Evolutionary conservation across 176 grass and related monocot species (phyloP).

Genomic region (Zoysia japonica): DNA sequence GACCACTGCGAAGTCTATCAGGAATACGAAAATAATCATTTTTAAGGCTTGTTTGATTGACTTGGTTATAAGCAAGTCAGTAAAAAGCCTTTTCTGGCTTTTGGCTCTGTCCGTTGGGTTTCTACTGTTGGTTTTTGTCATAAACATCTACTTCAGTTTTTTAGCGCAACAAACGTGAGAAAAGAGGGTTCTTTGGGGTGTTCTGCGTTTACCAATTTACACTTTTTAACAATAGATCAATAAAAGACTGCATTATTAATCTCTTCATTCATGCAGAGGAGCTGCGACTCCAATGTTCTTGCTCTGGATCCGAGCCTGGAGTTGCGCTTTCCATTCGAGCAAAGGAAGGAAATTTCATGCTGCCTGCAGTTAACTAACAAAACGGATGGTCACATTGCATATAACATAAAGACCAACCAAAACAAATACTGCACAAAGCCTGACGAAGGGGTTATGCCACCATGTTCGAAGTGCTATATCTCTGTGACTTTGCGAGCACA

Average conservation of each 20-base stretch:
- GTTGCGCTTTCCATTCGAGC: constrained; percentile 9
- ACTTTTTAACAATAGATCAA: no score
- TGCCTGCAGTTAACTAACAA: constrained; percentile 17
- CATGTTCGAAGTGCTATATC: not conserved
- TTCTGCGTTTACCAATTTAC: no score
- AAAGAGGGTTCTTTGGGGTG: no score
- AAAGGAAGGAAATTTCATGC: not conserved
- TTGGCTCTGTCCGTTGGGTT: no score
- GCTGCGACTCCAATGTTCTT: not conserved
- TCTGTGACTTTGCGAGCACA: not conserved
- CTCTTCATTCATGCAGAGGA: not conserved
- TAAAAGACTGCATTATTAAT: not conserved
- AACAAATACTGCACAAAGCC: not conserved
- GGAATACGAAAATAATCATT: no score
- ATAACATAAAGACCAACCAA: not conserved
- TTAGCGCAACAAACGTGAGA: no score
- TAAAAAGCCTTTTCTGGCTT: no score
- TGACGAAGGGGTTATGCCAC: not conserved
- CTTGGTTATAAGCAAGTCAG: no score
- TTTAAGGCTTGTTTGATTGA: no score
- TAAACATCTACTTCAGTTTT: no score
- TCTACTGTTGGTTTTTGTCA: no score
- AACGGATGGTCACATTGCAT: not conserved
- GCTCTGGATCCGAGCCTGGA: not conserved
- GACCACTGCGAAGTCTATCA: no score